Conservation (phyloP, 2,329 filamentous ascomycete genomes). For the Keithomyces neogunnii region DNA sequence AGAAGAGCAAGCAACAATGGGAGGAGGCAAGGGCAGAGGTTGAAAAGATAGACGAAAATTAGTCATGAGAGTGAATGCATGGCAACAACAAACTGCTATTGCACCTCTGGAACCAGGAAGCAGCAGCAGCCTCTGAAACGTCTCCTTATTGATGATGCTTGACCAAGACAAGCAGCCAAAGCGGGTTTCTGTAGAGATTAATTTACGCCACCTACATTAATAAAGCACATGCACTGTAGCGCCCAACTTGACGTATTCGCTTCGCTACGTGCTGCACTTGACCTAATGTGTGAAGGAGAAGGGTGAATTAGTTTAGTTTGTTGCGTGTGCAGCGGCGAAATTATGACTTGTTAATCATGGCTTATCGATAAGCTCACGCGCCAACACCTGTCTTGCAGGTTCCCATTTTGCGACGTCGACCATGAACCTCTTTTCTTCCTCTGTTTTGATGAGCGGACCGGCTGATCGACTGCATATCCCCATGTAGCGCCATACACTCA, state of each 20-base stretch:
- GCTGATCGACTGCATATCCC: neutral
- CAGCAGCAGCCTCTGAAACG: neutral
- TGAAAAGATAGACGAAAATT: slow-evolving; percentile 69
- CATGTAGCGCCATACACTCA: neutral
- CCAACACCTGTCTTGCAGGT: neutral
- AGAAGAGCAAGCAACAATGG: slow-evolving; percentile 84
- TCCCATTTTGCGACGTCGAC: neutral
- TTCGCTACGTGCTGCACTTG: no score
- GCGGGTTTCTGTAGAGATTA: neutral
- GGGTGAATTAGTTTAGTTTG: no score
- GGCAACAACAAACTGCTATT: neutral
- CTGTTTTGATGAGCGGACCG: neutral
- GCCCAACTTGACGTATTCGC: no score
- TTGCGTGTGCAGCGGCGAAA: no score
- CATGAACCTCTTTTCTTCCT: neutral
- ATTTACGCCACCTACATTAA: neutral
- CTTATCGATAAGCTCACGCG: slow-evolving; percentile 1
- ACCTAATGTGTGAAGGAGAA: no score
- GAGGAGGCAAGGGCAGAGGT: slow-evolving; percentile 83
- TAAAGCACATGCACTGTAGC: no score
- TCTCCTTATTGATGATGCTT: neutral
- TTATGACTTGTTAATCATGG: neutral
- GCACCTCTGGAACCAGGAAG: neutral
- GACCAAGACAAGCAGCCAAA: neutral
- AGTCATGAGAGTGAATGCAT: slow-evolving; percentile 4